Base-by-base conservation (phyloP, 2,329 filamentous ascomycete species). In the Lizonia empirigonia region DNA sequence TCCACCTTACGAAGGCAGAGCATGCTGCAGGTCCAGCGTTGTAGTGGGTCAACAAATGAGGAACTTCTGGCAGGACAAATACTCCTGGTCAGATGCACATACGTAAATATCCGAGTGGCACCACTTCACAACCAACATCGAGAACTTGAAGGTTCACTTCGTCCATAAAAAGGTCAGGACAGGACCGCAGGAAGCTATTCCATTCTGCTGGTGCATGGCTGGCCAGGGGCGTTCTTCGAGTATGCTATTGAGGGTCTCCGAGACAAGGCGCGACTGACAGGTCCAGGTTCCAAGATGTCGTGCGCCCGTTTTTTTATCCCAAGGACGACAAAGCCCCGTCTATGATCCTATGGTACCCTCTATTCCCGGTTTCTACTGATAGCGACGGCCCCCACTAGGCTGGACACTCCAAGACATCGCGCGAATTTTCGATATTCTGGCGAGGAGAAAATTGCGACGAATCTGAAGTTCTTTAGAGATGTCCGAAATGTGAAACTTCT, bases 301-400 rank as follows among this genome's bases (percentile, higher is more conserved):
- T 75, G 56, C 53, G 66, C 39, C 60, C 70, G 20, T 55, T 78
- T 2, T 59, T 71, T 4, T 49, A 67, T 8, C 77, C 70, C 1
- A 42, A 60, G 4, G 47, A 59, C 18, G 15, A 45, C n/a, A 48
- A 55, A 10, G 56, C 55, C 58, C 58, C 38, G 73, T 78, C 0
- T 86, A 85, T 58, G 78, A 85, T 52, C 72, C 85, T 9, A 78
- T 86, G 0, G 82, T 82, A 0, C 83, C 83, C 0, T 83, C 80
- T 6, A 69, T 86, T 1, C 83, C 83, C 0, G 60, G 62, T 1
- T 64, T 62, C 36, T 63, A 54, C 32, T 64, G 54, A 55, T 61
- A 55, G 7, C 59, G 59, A 50, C 55, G 60, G 7, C 56, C 52
- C 13, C 56, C 58, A 3, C 34, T 56, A 10, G 54, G 44, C 15